phyloP scores from a whole-genome alignment of 805 yeast genomes.

The Torulaspora delbrueckii region DNA sequence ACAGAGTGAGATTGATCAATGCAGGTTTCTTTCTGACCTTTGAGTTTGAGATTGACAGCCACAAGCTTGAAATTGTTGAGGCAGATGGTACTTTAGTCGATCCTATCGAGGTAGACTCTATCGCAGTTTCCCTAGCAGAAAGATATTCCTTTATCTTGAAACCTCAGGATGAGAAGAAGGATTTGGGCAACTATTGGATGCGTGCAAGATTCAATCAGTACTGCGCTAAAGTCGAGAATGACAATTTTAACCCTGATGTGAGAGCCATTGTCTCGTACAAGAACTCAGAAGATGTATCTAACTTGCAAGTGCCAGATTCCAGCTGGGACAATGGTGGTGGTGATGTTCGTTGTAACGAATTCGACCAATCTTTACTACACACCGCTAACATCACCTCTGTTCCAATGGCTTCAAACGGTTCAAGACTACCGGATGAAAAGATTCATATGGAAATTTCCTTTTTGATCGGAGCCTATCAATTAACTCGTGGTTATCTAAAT shows the following conservation, averaged over 20 bases:
- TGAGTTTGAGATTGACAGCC: conserved; percentile 47
- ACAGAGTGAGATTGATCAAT: conserved; percentile 46
- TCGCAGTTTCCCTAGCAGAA: conserved; percentile 60
- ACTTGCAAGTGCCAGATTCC: conserved; percentile 8
- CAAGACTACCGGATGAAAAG: conserved; percentile 14
- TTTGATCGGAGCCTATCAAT: conserved; percentile 23
- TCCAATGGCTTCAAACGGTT: conserved; percentile 19
- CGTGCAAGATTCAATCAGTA: conserved; percentile 37
- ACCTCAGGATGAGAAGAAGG: conserved; percentile 45
- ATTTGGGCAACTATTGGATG: conserved; percentile 41
- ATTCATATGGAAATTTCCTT: conserved; percentile 26
- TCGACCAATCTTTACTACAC: conserved; percentile 24
- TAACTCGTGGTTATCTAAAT: conserved; percentile 29
- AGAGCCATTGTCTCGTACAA: conserved; percentile 35
- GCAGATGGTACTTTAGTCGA: conserved; percentile 50
- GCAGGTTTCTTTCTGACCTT: conserved; percentile 50
- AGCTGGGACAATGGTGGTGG: conserved; percentile 20
- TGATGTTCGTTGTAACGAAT: conserved; percentile 25
- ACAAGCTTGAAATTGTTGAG: conserved; percentile 46
- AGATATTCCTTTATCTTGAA: conserved; percentile 55
- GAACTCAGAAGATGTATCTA: conserved; percentile 1
- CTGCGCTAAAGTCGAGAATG: conserved; percentile 37
- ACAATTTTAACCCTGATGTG: conserved; percentile 33
- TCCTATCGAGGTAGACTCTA: conserved; percentile 39
- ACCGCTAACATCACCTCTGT: conserved; percentile 21